Evolutionary conservation across 768 basidiomycete species (phyloP), one percentile per base, ranked within the genome.

Genomic region (Chalciporus chontae): DNA sequence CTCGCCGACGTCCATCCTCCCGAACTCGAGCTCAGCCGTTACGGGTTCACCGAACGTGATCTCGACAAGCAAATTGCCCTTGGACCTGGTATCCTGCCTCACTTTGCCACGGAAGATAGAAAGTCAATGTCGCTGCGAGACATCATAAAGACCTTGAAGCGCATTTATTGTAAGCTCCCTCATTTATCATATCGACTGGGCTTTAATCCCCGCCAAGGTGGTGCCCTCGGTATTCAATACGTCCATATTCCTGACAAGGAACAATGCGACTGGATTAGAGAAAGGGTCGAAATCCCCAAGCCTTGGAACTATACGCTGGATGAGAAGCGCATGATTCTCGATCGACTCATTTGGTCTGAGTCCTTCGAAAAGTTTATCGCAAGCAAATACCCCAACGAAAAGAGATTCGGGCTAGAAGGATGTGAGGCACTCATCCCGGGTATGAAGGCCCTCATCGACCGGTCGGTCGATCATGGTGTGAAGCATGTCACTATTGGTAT

Each of bases 321-420:
- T 61, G 96, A 99, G 76, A 99, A 98, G 73, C 86, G 93, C 41
- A 94, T 98, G 90, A 94, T 99, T 56, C 82, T 99, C 48, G 96
- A 99, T 73, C 90, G 96, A 53, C 86, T 97, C 60, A 97, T 98
- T 67, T 99, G 96, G 96, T 98, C 95, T n/a, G 96, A 98, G 62
- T 88, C 90, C 4, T 98, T 98, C 64, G 96, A 99, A 70, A 94
- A 94, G 64, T 99, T 97, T 79, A 94, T 99, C 55, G 88, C 94
- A 18, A 90, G 84, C 78, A 99, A 98, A 70, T 96, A 91, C 73
- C 96, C 96, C 59, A 99, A 97, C 73, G 96, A 99, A 77, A 99
- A 99, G 73, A 88, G 96, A 41, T 99, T 99, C 71, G 96, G 96
- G 69, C 81, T 99, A 38, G 96, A 99, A 71, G 96, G 96, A 48